Base-by-base conservation (phyloP, 1,284 basidiomycete species). In the Heimioporus punctisporus region DNA sequence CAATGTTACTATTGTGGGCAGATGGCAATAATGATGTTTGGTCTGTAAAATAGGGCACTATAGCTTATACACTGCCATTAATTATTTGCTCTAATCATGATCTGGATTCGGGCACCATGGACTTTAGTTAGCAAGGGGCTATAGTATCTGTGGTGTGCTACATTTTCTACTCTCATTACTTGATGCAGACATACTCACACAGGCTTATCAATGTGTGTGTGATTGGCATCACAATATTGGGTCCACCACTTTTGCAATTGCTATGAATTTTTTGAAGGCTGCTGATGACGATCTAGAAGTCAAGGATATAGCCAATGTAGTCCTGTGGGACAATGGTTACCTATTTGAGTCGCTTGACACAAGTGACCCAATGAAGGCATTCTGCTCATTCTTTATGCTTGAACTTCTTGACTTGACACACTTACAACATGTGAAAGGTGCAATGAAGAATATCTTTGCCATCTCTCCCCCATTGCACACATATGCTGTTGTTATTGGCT, bases 21-120 rank as follows among this genome's bases (percentile, higher is more conserved):
- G 52, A 48, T n/a, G 42, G 52, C 5, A 53, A 50, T 6, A 34
- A 50, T 25, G 42, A 53, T 45, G 27, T 45, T 17, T 53, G 47
- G 34, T 24, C 26, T 4, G 27, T 53, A 11, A 37, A 10, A 23
- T 6, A 21, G 1, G 7, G 7, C 6, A 25, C 51, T 3, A 9
- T 43, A 3, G 6, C 28, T 6, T 52, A 52, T 43, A 40, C 40
- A 2, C 40, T 49, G 0, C 39, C 11, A 17, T 6, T 49, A 1
- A n/a, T 49, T 24, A 10, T 49, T 1, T 2, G 9, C 39, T 49
- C 5, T 6, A 7, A 23, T 23, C 15, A 42, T 2, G 39, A 49
- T 5, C 6, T 49, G 9, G 48, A 49, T 17, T 14, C 27, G 12
- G 23, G 15, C 24, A 10, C 5, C 7, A 37, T 47, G 31, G 31